Base-by-base conservation (phyloP, 768 basidiomycete genomes). In the Boletus barrowsii region DNA sequence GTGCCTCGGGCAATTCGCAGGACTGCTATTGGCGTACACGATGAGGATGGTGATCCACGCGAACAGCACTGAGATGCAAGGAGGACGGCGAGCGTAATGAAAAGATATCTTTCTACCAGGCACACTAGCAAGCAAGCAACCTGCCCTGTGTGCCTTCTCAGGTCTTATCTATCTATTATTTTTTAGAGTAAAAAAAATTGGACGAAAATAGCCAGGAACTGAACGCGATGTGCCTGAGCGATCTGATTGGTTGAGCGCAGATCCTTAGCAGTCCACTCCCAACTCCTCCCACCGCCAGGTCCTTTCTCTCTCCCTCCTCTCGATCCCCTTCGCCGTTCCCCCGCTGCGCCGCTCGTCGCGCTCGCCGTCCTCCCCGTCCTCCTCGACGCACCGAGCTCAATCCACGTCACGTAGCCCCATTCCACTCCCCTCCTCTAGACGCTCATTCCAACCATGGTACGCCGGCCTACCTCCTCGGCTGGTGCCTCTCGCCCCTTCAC, bases 211-310 rank as follows among this genome's bases (percentile, higher is more conserved):
- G 29, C 35, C 68, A 70, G 70, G 70, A 56, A 72, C 70, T 56
- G 32, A 24, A 18, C 48, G 43, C 70, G 70, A 72, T 72, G 69
- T 70, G 69, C 69, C 69, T 70, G 70, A 66, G 49, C 30, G 52
- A 53, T 66, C 44, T 72, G 68, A 72, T 72, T 70, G 70, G 70
- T 63, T 51, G 58, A 45, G 5, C 55, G 62, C 55, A 57, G 68
- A 70, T 72, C 70, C 70, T 70, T 66, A 64, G 60, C 61, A 53
- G 64, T 54, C 58, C 60, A 24, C 51, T 65, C 42, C 49, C 60
- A 59, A 59, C 58, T 69, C 59, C 68, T 69, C 68, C 58, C 68
- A 71, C 69, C 58, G 51, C 58, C 58, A 61, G 54, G 54, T 58
- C 57, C 65, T 58, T 57, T 64, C 64, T 57, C 65, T 40, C 64